Evolutionary conservation across 1,139 yeast genomes (phyloP), one percentile per base, ranked within the genome.

Genomic region (Barnettozyma hawaiiensis): DNA sequence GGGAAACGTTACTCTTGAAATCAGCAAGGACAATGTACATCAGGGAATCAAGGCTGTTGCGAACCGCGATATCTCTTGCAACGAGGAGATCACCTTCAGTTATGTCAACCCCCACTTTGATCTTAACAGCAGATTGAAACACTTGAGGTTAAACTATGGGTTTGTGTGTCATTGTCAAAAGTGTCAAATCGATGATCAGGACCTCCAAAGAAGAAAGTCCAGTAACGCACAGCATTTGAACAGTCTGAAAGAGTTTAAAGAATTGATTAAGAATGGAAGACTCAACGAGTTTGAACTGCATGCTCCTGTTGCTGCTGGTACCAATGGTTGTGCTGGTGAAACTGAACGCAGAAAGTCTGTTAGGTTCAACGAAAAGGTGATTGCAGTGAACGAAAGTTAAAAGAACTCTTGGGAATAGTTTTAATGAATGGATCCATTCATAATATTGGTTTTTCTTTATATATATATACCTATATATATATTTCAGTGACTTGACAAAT

Each of bases 111-210:
- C 90, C 2, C 61, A 67, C 9, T 80, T 77, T 54, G 76, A 78
- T 4, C 75, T 81, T 7, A 75, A 71, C 37, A 78, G 79, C 50
- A 74, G 96, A 51, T 81, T 78, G 55, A 64, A 85, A 48, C 81
- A 76, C 49, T 65, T 86, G 40, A 66, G 90, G 44, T 78, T 79
- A n/a, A 81, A 83, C 54, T 86, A 89, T 87, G 95, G 95, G 5
- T 86, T 86, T 59, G 56, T 73, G n/a, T 86, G 96, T 61, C 64
- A 60, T 21, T 86, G 96, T 60, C 52, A 61, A 9, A 75, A 82
- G 48, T 86, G 96, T 62, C 73, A 75, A 53, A 65, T 64, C 7
- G 95, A 84, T 49, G 47, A 49, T 20, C 57, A 48, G 46, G 53
- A 27, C 14, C 39, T 50, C 9, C 57, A 54, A 36, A 50, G 59